Evolutionary conservation across 768 basidiomycete genomes (phyloP), one percentile per base, ranked within the genome.

Genomic region (Leucosporidium creatinivorum): DNA sequence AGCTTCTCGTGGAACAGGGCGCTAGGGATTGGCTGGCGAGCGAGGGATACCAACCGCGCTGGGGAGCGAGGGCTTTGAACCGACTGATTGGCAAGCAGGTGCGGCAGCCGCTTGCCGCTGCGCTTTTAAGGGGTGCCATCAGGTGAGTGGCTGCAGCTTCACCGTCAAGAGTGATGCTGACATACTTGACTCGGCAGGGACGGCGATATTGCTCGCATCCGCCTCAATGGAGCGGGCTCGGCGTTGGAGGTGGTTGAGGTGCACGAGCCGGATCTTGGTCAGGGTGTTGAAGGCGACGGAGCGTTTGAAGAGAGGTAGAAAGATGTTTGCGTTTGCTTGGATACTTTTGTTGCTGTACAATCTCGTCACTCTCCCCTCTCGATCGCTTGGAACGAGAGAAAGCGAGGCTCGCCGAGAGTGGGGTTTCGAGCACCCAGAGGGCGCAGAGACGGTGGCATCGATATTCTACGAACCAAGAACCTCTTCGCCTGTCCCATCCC

Each of bases 11-110:
- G 54, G 89, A 93, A 76, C 78, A 82, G 21, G 85, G 82, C 36
- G 86, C 88, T 71, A 89, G 89, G 78, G 61, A 65, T 10, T 89
- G 87, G 76, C 84, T 93, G 33, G 82, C 84, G 70, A 85, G 86
- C 30, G 81, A 85, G 54, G 90, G 89, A 0, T 91, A 89, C 78
- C 88, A 89, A 50, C 81, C 90, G 1, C 80, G 81, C 25, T 96
- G 93, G 75, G 93, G 93, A 70, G 93, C 93, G 67, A 85, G 93
- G 55, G 93, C 93, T 3, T 82, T 96, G 69, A 91, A 90, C 75
- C 85, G 93, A 33, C 84, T 88, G 15, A 91, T 98, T 70, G 91
- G 92, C 60, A 62, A 61, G 50, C 19, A 71, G 52, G 60, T 71
- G 21, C 2, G 57, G 8, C 33, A 36, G 18, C 63, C 59, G 15